Base-by-base conservation (phyloP, 495 filamentous ascomycete genomes). In the Collariella sp. region DNA sequence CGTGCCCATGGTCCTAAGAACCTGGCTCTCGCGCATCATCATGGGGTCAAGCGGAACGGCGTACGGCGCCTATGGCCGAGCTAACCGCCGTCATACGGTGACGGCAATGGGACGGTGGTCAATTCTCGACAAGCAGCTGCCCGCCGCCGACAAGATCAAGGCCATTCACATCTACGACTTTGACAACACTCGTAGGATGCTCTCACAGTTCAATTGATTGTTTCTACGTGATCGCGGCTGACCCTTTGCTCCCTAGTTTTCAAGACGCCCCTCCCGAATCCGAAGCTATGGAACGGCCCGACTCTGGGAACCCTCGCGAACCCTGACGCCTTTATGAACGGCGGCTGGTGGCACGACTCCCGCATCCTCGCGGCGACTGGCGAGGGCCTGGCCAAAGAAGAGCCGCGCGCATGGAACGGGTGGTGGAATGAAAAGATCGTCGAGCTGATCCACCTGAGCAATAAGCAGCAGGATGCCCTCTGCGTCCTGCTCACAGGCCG, bases 401-500 rank as follows among this genome's bases (percentile, higher is more conserved):
- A 97, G 66, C 73, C 78, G 40, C 81, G 81, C 15, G 88, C 79
- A 3, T 99, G 94, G 94, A 68, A 85, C 46, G 90, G 90, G 13
- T 99, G 89, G 89, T 99, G 94, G 94, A 97, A 96, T 61, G 90
- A 99, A 62, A 79, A 85, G 60, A 87, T 99, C 62, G 85, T 93
- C 40, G 78, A 87, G 57, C 75, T 99, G 26, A 87, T 95, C 2
- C 67, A 76, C 64, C 76, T 96, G 46, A 91, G 84, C 62, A 88
- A 88, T 77, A 68, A 88, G 63, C 91, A 97, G 63, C 85, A 88
- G 54, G 89, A 96, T 70, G 86, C 86, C 7, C 74, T 99, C 33
- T 87, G 80, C 26, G 81, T 99, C 24, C 80, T 99, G 2, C 74
- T 99, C 34, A 99, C 93, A 11, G 93, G 93, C n/a, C 80, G 93